These are phyloP conservation scores for Rhizodiscina lignyota DNA, from an alignment of 495 filamentous ascomycete species.

Conservation along the genomic window DNA sequence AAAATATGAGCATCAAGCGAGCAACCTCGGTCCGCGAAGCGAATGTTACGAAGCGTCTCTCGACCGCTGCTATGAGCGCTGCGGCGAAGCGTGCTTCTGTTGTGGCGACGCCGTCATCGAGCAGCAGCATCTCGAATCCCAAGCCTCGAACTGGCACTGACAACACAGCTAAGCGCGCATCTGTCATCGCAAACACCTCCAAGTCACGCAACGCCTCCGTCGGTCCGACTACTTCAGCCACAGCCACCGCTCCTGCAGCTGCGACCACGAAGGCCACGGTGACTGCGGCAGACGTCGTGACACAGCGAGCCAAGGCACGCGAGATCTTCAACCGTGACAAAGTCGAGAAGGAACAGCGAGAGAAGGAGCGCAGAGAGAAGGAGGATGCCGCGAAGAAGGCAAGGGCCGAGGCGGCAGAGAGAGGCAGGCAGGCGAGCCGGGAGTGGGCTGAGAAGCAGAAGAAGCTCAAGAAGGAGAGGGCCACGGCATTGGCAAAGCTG, in stretches of 20 bases:
- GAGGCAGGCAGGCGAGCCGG: constrained; percentile 41
- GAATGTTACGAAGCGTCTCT: background rate
- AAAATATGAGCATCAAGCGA: background rate
- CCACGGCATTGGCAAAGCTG: too few relatives aligned
- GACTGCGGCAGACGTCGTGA: constrained; percentile 30
- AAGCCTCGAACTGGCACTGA: background rate
- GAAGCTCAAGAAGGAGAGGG: too few relatives aligned
- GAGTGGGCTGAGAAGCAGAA: constrained; percentile 61
- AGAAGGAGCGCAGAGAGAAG: constrained; percentile 10
- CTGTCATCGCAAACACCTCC: constrained; percentile 1
- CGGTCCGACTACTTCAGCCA: constrained; percentile 5
- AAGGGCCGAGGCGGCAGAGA: constrained; percentile 38
- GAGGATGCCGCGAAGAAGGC: constrained; percentile 15
- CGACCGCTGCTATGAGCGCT: too few relatives aligned
- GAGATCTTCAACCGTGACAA: constrained; percentile 44
- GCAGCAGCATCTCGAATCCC: too few relatives aligned
- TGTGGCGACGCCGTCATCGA: background rate
- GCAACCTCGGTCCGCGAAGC: background rate
- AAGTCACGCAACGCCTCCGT: background rate
- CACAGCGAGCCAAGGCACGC: constrained; percentile 36
- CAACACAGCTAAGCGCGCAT: constrained; percentile 1
- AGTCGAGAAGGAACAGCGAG: constrained; percentile 31
- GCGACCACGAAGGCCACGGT: constrained; percentile 24
- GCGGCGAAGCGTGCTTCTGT: background rate
- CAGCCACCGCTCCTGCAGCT: background rate